Evolutionary conservation across 495 filamentous ascomycete species (phyloP), one percentile per base, ranked within the genome.

Genomic region (Penicillium diatomitis): DNA sequence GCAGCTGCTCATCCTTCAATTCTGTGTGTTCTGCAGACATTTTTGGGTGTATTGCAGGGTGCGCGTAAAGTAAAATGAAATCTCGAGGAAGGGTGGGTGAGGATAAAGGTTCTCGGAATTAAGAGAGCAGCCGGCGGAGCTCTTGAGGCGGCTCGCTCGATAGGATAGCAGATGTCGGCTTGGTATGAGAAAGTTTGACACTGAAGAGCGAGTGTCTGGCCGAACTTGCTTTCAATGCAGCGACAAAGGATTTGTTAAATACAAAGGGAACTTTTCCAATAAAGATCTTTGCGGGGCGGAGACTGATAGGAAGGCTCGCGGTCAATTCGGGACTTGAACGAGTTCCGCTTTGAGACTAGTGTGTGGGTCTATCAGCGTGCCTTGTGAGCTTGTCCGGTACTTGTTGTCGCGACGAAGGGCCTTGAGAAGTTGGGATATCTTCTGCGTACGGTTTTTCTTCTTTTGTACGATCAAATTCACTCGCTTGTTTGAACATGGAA

Each of bases 11-110:
- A 35, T 66, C 63, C 51, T 67, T 64, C 10, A 74, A 45, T 50
- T 73, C 62, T 30, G 60, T 44, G 38, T 61, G 63, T 57, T 74
- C 71, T 28, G 69, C 58, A 51, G 67, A 49, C 69, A 72, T 66
- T 10, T 38, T 63, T 20, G 34, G 41, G 45, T 38, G 32, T 44
- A 43, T 43, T 20, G 20, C 20, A 20, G 20, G 20, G 20, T 20
- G 20, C 20, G 20, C 20, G 20, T 20, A 20, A 20, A 0, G 20
- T 20, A 20, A 20, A 20, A 41, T 40, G 44, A 20, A 38, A 32
- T 37, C 32, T 4, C 37, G 30, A 33, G n/a, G 32, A 11, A 12
- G 32, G 46, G 40, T 37, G 35, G 47, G 12, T 43, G 48, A 38
- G 46, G 38, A 44, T 42, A 44, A 34, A 48, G 41, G 46, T 39